Conservation (phyloP, 2,329 filamentous ascomycete species). For the Neofusicoccum umdonicola region DNA sequence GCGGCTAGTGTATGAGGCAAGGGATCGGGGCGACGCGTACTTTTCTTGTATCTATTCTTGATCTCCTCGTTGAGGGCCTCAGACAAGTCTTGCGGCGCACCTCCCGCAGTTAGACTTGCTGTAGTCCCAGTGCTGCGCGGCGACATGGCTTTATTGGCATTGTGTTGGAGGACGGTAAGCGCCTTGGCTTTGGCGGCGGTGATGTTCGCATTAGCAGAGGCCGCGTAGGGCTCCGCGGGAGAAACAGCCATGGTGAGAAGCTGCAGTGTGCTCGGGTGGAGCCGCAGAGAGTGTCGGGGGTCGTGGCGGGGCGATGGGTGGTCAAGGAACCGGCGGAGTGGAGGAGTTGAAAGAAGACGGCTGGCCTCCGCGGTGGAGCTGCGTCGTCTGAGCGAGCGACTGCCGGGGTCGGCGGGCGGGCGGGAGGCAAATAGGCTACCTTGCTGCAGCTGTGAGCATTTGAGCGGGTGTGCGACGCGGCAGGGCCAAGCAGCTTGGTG, state of each 20-base stretch:
- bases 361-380: not conserved
- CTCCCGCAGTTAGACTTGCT: conserved; percentile 21
- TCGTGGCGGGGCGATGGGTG: conserved; percentile 12
- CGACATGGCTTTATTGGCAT: conserved; percentile 21
- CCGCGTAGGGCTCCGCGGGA: conserved; percentile 11
- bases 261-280: not conserved
- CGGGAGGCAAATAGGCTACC: not conserved
- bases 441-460: not conserved
- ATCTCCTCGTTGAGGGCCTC: conserved; percentile 49
- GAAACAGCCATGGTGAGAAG: conserved; percentile 19
- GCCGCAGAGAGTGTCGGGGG: not conserved
- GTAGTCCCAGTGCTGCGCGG: conserved; percentile 23
- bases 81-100: conserved; percentile 39
- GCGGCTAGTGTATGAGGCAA: not conserved
- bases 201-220: conserved; percentile 13
- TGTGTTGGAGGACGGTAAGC: conserved; percentile 30
- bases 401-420: not conserved
- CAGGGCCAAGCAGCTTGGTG: not conserved
- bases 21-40: conserved; percentile 12
- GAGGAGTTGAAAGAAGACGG: not conserved
- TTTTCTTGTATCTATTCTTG: conserved; percentile 58
- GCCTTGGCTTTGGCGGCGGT: conserved; percentile 28
- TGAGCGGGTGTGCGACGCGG: not conserved
- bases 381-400: not conserved
- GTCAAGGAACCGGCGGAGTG: conserved; percentile 15